Conservation (phyloP, 2,329 filamentous ascomycete species). For the Cladosporium sp. region DNA sequence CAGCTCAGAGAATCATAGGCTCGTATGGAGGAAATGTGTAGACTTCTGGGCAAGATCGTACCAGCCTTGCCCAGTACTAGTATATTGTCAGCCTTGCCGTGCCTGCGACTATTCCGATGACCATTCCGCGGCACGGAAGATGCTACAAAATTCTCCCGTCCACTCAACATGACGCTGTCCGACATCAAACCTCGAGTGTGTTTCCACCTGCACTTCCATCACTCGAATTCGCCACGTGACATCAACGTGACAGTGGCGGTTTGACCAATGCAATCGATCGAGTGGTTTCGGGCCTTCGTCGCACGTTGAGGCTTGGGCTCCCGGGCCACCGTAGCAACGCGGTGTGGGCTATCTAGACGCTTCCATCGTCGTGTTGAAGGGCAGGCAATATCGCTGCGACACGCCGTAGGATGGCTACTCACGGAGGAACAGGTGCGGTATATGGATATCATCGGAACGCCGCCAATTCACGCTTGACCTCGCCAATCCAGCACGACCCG, state of each 20-base stretch:
- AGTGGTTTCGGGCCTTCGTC: constrained; percentile 14
- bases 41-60: background rate
- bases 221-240: constrained; percentile 8
- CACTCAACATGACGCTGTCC: background rate
- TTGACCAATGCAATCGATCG: constrained; percentile 8
- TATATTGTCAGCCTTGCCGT: background rate
- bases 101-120: background rate
- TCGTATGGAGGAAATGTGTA: background rate
- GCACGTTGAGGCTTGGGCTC: constrained; percentile 17
- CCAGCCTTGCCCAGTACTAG: background rate
- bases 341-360: constrained; percentile 12
- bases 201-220: background rate
- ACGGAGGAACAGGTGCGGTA: background rate
- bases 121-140: background rate
- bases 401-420: background rate
- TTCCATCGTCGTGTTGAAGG: constrained; percentile 7
- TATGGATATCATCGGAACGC: constrained; percentile 4
- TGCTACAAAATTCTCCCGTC: constrained; percentile 5
- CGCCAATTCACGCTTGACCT: background rate
- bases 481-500: background rate
- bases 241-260: constrained; percentile 11
- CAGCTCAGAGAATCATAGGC: background rate
- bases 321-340: constrained; percentile 10
- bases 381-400: background rate
- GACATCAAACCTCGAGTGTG: background rate